Percentiles rank a stretch among this genome's conserved stretches.
These are phyloP conservation scores for Suillus spraguei DNA, from an alignment of 768 basidiomycete genomes.

Conservation along the genomic window DNA sequence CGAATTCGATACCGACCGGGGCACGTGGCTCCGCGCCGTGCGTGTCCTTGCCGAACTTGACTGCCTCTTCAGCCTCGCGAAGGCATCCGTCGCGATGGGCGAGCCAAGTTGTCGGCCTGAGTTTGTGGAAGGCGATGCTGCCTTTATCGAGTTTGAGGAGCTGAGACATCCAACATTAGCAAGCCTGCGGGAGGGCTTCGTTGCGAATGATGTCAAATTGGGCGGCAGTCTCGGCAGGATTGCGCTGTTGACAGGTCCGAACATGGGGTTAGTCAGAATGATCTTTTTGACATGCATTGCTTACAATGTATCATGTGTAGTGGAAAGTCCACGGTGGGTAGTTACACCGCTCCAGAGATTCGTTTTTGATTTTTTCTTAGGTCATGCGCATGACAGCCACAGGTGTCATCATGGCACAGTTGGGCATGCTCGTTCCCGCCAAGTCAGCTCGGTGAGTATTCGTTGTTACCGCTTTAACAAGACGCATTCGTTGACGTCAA, in stretches of 20 bases:
- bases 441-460: constrained; percentile 64
- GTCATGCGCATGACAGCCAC: constrained; percentile 96
- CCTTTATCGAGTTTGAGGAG: constrained; percentile 86
- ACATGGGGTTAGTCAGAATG: constrained; percentile 71
- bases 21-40: constrained; percentile 80
- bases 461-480: background rate
- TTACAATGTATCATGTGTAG: constrained; percentile 35
- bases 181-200: constrained; percentile 77
- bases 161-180: constrained; percentile 85
- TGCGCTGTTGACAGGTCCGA: constrained; percentile 85
- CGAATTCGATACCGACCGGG: constrained; percentile 82
- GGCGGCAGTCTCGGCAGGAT: constrained; percentile 78
- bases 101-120: constrained; percentile 94
- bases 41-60: constrained; percentile 94
- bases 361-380: constrained; percentile 32
- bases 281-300: constrained; percentile 4
- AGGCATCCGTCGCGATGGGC: constrained; percentile 85
- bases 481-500: constrained; percentile 11
- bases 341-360: background rate
- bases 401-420: constrained; percentile 92
- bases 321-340: constrained; percentile 73
- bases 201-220: constrained; percentile 89
- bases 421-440: constrained; percentile 96
- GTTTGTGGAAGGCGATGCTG: constrained; percentile 78
- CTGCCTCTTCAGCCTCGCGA: constrained; percentile 90